Evolutionary conservation across 106 monocot genomes (phyloP).

Genomic region (Gastrodia elata): DNA sequence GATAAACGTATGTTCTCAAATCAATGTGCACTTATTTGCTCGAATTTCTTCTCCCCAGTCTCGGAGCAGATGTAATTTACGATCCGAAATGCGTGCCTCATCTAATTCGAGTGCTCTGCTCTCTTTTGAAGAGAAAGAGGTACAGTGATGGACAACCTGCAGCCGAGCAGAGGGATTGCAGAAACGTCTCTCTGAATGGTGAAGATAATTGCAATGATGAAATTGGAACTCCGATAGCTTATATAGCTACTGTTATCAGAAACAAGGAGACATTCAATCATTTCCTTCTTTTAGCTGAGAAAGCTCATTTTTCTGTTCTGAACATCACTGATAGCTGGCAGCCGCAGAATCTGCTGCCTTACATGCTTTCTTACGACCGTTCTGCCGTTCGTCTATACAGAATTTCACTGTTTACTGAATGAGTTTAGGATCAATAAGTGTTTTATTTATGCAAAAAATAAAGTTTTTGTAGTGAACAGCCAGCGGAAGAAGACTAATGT

Average conservation of each 20-base stretch:
- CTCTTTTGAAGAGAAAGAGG: conserved; percentile 26
- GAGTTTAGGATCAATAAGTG: too few relatives aligned
- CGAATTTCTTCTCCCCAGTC: conserved; percentile 25
- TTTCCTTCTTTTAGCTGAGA: conserved; percentile 39
- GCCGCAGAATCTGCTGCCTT: conserved; percentile 58
- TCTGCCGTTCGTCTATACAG: conserved; percentile 38
- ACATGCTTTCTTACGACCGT: conserved; percentile 76
- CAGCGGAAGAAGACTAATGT: too few relatives aligned
- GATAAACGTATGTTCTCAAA: not conserved
- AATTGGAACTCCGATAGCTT: conserved; percentile 35
- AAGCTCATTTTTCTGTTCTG: conserved; percentile 35
- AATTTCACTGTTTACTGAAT: conserved; percentile 28
- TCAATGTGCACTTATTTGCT: not conserved
- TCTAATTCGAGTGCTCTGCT: conserved; percentile 62
- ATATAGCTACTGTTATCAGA: conserved; percentile 73
- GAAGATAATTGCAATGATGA: not conserved
- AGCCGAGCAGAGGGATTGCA: too few relatives aligned
- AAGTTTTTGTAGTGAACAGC: too few relatives aligned
- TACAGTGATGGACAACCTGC: too few relatives aligned
- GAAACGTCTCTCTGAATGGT: too few relatives aligned
- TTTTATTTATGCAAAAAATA: too few relatives aligned
- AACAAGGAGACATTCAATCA: conserved; percentile 58
- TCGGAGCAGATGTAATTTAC: conserved; percentile 92
- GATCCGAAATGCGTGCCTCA: conserved; percentile 70
- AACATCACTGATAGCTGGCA: conserved; percentile 40